Evolutionary conservation across 305 asterid species (phyloP), one percentile per base, ranked within the genome.

Genomic region (Solanum hybrid): DNA sequence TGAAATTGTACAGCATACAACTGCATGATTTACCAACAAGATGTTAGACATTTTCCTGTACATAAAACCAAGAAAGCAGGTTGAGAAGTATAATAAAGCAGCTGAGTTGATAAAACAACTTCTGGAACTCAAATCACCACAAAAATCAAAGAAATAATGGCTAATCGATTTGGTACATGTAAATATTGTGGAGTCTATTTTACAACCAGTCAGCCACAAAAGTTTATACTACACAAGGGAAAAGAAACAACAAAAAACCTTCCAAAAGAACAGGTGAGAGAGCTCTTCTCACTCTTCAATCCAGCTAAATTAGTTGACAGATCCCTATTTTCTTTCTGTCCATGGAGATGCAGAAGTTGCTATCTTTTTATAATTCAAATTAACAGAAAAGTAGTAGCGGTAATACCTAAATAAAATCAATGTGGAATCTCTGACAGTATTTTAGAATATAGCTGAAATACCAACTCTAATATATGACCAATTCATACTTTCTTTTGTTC

Each of bases 1-100:
- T 94, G 98, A 93, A 97, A 97, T 80, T 97, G 99, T 85, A 97
- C 95, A 78, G 98, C 98, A 91, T 95, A 97, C 76, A 96, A 79
- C 99, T 97, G 97, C 95, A 93, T 89, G 67, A 75, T 34, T 78
- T 85, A 82, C 74, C 78, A 89, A 67, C 83, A 37, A 67, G 46
- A 82, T 20, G 87, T 89, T 26, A 89, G 86, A 33, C 22, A 85
- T 5, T 12, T 83, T 42, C 87, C 6, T 28, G 29, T 46, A 46
- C 39, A 42, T 46, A 83, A 81, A 83, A 90, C 20, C 76, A 89
- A 37, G 33, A 82, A 73, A 22, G 5, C 57, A 81, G 46, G n/a
- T 20, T 79, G 90, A 24, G 75, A 73, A 40, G 77, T 18, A 73
- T n/a, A 46, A 42, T 82, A 46, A 83, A 83, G 39, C 8, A 83